Conservation (phyloP, 1,139 yeast genomes). For the Saccharomyces hybrid region DNA sequence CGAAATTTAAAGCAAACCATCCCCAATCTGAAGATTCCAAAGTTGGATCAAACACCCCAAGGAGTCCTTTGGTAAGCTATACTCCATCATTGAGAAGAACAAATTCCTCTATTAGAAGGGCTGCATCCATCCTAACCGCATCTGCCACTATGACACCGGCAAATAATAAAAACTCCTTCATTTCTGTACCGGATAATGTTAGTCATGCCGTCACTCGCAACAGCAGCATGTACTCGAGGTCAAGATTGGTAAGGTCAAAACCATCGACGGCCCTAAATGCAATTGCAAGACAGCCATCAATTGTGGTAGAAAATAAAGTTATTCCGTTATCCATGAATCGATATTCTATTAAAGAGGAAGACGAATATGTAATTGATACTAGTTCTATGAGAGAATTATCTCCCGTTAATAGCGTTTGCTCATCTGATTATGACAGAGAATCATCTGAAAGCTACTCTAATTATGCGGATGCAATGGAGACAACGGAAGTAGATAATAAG, state of each 20-base stretch:
- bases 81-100: constrained; percentile 29
- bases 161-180: constrained; percentile 5
- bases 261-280: constrained; percentile 24
- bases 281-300: constrained; percentile 30
- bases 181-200: not conserved
- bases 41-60: not conserved
- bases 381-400: constrained; percentile 2
- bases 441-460: not conserved
- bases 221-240: constrained; percentile 1
- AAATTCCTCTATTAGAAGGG: constrained; percentile 32
- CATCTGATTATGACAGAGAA: not conserved
- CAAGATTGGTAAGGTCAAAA: constrained; percentile 22
- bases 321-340: constrained; percentile 27
- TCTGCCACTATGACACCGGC: constrained; percentile 9
- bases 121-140: constrained; percentile 28
- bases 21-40: not conserved
- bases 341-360: constrained; percentile 24
- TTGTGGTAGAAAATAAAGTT: constrained; percentile 31
- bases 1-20: not conserved
- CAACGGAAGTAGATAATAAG: not conserved
- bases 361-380: constrained; percentile 21
- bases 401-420: not conserved
- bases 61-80: constrained; percentile 4
- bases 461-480: constrained; percentile 1
- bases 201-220: constrained; percentile 2